These are phyloP conservation scores for Dictyostelium discoideum DNA, from an alignment of 78 protist species.

Conservation along the genomic window dicty_2.7 NC_007089.4:2099501-2100000, in stretches of 20 bases:
- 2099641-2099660: not conserved
- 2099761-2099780: slow-evolving; percentile 30
- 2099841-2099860: slow-evolving; percentile 44
- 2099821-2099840: slow-evolving; percentile 73
- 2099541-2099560: not conserved
- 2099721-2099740: not conserved
- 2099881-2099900: slow-evolving; percentile 24
- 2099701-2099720: slow-evolving; percentile 13
- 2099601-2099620: not conserved
- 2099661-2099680: slow-evolving; percentile 22
- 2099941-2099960: slow-evolving; percentile 63
- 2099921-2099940: slow-evolving; percentile 30
- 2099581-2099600: not conserved
- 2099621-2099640: not conserved
- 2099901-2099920: slow-evolving; percentile 58
- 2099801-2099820: slow-evolving; percentile 36
- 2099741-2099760: slow-evolving; percentile 58
- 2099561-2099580: not conserved
- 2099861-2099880: slow-evolving; percentile 79
- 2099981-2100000: slow-evolving; percentile 52
- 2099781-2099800: slow-evolving; percentile 3
- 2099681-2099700: slow-evolving; percentile 15
- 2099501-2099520: slow-evolving; percentile 1
- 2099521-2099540: not conserved
- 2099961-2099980: slow-evolving; percentile 46